Conservation (phyloP, 2,329 filamentous ascomycete genomes). For the Pleurostoma richardsiae region DNA sequence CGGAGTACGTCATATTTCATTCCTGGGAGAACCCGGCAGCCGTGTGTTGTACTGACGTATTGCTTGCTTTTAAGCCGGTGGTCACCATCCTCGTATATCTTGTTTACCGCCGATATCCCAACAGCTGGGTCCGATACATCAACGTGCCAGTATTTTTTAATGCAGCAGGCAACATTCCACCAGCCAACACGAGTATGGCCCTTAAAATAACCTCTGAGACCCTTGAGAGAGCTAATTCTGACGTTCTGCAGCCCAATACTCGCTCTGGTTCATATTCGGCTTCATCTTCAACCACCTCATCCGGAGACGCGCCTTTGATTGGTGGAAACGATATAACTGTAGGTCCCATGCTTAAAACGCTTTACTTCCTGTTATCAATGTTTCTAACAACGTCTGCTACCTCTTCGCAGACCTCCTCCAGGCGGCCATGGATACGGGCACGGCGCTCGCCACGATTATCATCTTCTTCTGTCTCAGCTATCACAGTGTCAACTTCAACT, state of each 20-base stretch:
- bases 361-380: not conserved
- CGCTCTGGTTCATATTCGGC: constrained; percentile 24
- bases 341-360: not conserved
- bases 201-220: not conserved
- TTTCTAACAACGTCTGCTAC: not conserved
- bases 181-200: constrained; percentile 20
- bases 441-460: constrained; percentile 21
- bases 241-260: constrained; percentile 14
- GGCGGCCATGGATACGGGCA: constrained; percentile 26
- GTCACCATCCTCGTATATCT: constrained; percentile 20
- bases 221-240: not conserved
- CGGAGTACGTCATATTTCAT: constrained; percentile 12
- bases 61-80: constrained; percentile 10
- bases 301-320: constrained; percentile 20
- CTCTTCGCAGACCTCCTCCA: constrained; percentile 13
- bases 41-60: no score
- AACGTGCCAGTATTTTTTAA: constrained; percentile 27
- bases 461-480: constrained; percentile 27
- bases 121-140: constrained; percentile 22
- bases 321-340: constrained; percentile 27
- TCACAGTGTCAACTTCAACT: constrained; percentile 19
- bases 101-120: constrained; percentile 20
- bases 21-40: no score
- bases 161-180: constrained; percentile 23
- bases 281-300: constrained; percentile 23